Base-by-base conservation (phyloP, 352 stramenopile species). In the Phytopythium helicoides region DNA sequence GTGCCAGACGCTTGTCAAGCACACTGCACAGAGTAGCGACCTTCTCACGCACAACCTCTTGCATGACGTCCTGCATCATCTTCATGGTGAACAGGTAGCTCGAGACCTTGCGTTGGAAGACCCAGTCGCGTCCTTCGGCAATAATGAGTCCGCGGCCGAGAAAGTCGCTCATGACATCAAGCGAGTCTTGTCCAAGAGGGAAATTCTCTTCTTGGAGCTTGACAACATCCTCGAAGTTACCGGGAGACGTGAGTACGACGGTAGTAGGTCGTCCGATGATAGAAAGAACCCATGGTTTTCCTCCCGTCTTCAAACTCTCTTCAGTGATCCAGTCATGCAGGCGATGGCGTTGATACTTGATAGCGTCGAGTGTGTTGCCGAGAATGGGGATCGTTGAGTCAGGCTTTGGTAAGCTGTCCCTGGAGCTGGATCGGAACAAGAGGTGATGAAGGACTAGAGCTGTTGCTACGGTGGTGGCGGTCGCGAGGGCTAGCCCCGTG, bases 21-120 rank as follows among this genome's bases (percentile, higher is more conserved):
- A 69, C 47, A 11, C 60, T 58, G 49, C 66, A 56, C 6, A 84
- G 64, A n/a, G 68, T 38, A 0, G 33, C 26, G 0, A 68, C 37
- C 19, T 79, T 65, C 34, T 75, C 57, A 6, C 52, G 37, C 9
- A 81, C 71, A 1, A 63, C 66, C 1, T 58, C 41, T 25, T 74
- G 56, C 73, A 81, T 81, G 19, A 67, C 60, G 25, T 76, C 63
- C 38, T 66, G 68, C 48, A 81, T 70, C 65, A 66, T 73, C 25
- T 76, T 58, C 54, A 73, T 75, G 15, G 76, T 83, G 37, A 95
- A 93, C 5, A 97, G 80, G 57, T 96, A 87, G 54, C 81, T 94
- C 54, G 87, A 83, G 0, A 64, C 86, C 54, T 92, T 92, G 36
- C 83, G 76, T 40, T 94, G 83, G 40, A 72, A 61, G 22, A 67